These are phyloP conservation scores for Cyclanthera cordifolia DNA, from an alignment of 306 rosid genomes.

Conservation along the genomic window DNA sequence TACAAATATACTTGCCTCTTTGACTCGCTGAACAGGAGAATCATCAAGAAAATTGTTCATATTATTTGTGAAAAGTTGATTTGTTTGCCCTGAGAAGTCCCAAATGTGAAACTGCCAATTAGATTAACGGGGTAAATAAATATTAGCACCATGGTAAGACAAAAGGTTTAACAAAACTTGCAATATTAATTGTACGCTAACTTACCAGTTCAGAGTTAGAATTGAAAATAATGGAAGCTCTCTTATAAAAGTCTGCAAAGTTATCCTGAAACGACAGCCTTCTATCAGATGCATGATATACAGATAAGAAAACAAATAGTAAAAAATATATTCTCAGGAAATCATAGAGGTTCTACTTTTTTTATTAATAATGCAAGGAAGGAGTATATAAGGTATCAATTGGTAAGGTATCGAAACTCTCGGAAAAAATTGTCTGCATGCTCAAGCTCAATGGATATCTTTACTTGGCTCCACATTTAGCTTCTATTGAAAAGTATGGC, in stretches of 20 bases:
- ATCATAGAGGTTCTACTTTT: not conserved
- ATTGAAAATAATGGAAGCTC: conserved; percentile 55
- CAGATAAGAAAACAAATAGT: not conserved
- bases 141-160: conserved; percentile 13
- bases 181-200: conserved; percentile 14
- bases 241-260: conserved; percentile 33
- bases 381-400: not conserved
- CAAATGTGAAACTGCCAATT: conserved; percentile 69
- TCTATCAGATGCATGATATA: conserved; percentile 14
- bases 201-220: conserved; percentile 49
- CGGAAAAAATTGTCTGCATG: not conserved
- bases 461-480: not conserved
- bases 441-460: not conserved
- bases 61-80: conserved; percentile 42
- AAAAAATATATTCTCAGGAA: not conserved
- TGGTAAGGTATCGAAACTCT: not conserved
- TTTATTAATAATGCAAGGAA: not conserved
- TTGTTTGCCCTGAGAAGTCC: conserved; percentile 89
- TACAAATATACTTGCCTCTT: conserved; percentile 44
- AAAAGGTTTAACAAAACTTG: not conserved
- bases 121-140: conserved; percentile 18
- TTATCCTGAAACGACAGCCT: conserved; percentile 55
- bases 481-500: not conserved
- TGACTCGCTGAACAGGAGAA: conserved; percentile 32
- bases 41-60: conserved; percentile 28